Percentiles rank a stretch among this genome's conserved stretches.
Conservation (phyloP, 2,329 filamentous ascomycete genomes). For the Torrubiellomyces zombiae region DNA sequence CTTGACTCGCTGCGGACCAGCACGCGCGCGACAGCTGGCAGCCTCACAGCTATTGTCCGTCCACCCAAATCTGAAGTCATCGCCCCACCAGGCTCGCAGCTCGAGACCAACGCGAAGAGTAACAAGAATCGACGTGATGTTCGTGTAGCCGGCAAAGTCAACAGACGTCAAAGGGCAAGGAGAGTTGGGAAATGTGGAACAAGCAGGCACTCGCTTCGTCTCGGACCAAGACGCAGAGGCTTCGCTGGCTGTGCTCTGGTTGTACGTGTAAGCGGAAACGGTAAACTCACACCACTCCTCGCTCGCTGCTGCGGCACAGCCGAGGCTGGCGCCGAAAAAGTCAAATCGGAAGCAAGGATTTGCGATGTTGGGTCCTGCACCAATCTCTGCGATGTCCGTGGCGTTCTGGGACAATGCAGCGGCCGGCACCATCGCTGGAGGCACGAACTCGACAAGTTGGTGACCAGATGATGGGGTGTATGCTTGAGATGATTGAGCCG, state of each 20-base stretch:
- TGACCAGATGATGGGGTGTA: conserved; percentile 22
- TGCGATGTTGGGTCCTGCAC: conserved; percentile 19
- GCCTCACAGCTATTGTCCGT: conserved; percentile 23
- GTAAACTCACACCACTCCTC: conserved; percentile 24
- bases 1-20: conserved; percentile 12
- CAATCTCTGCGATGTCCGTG: conserved; percentile 21
- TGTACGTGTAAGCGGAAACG: conserved; percentile 23
- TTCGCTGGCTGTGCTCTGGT: conserved; percentile 14
- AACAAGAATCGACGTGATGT: conserved; percentile 22
- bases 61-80: conserved; percentile 24
- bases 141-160: conserved; percentile 19
- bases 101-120: conserved; percentile 20
- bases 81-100: conserved; percentile 23
- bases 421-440: conserved; percentile 15
- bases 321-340: conserved; percentile 20
- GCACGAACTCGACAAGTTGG: conserved; percentile 23
- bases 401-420: conserved; percentile 7
- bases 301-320: conserved; percentile 18
- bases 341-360: conserved; percentile 22
- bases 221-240: conserved; percentile 23
- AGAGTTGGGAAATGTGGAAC: conserved; percentile 15
- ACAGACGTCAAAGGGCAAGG: conserved; percentile 19
- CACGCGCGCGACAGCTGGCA: conserved; percentile 16
- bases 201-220: conserved; percentile 21
- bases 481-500: conserved; percentile 14